A percentile compares a stretch with the other conserved stretches of the same genome.
These are phyloP conservation scores for Cladosporium oxysporum DNA, from an alignment of 2,329 filamentous ascomycete species.

Conservation along the genomic window DNA sequence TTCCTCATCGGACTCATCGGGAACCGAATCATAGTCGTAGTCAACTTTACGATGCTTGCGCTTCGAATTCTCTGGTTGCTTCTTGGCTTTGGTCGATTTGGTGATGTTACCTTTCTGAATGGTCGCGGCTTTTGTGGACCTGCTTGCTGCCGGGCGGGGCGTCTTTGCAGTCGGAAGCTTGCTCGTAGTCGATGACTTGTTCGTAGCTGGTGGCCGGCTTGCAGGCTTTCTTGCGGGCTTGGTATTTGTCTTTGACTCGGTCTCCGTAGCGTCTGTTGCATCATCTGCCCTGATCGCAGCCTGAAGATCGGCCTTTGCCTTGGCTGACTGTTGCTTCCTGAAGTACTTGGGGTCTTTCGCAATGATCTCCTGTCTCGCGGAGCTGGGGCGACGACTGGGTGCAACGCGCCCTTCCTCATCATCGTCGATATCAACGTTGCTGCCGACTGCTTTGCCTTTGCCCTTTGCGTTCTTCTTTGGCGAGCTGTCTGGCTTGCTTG, in stretches of 20 bases:
- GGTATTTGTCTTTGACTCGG: background rate
- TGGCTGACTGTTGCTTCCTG: background rate
- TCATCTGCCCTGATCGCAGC: background rate
- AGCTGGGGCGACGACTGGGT: background rate
- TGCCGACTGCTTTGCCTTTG: background rate
- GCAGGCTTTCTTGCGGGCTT: background rate
- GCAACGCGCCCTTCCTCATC: background rate
- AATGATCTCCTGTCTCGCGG: background rate
- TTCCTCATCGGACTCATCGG: background rate
- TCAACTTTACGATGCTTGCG: background rate
- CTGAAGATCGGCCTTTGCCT: background rate
- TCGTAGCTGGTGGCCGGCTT: background rate
- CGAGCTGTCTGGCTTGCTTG: background rate
- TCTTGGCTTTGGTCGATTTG: background rate
- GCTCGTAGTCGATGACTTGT: background rate
- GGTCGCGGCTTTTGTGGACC: background rate
- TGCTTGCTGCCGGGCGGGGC: background rate
- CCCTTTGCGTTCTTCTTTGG: background rate
- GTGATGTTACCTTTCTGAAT: background rate
- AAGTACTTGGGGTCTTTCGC: background rate
- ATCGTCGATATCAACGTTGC: background rate
- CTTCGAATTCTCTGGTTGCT: background rate
- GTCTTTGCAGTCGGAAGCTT: background rate
- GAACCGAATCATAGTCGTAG: background rate
- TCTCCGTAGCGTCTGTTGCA: background rate